A percentile compares a stretch with the other conserved stretches of the same genome.
Conservation (phyloP, 1,284 basidiomycete species). For the Heterobasidion annosum region DNA sequence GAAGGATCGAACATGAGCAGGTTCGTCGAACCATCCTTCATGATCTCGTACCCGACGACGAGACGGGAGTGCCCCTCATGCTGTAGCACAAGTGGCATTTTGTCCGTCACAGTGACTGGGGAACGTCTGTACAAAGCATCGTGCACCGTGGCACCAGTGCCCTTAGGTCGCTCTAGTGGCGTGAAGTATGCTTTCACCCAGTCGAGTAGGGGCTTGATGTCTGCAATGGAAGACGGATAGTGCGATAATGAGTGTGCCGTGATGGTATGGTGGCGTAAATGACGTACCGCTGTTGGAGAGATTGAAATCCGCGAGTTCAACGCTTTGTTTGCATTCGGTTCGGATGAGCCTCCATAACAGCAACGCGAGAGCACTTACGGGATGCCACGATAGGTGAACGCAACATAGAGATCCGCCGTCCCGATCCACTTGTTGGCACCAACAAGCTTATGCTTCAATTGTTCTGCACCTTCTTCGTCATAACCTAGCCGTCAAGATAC, state of each 20-base stretch:
- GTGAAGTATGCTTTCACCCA: constrained; percentile 67
- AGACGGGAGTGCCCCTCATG: constrained; percentile 79
- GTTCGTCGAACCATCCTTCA: constrained; percentile 44
- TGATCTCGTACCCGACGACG: constrained; percentile 74
- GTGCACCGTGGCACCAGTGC: constrained; percentile 25
- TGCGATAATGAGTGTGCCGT: neutral
- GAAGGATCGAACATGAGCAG: constrained; percentile 75
- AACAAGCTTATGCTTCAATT: constrained; percentile 51
- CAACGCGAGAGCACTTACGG: constrained; percentile 41
- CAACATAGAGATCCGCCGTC: constrained; percentile 61
- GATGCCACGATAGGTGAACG: constrained; percentile 66
- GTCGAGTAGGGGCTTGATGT: constrained; percentile 36
- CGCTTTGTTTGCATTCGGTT: neutral
- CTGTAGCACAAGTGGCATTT: constrained; percentile 76
- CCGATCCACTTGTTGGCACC: constrained; percentile 74
- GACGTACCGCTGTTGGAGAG: constrained; percentile 29
- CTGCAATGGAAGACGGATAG: constrained; percentile 14
- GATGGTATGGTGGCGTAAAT: no score
- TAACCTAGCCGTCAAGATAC: constrained; percentile 40
- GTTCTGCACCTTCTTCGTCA: constrained; percentile 55
- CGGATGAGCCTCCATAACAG: neutral
- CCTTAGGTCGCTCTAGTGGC: constrained; percentile 18
- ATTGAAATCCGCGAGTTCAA: constrained; percentile 54
- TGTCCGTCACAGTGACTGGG: constrained; percentile 46
- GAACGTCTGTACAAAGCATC: constrained; percentile 36